Evolutionary conservation across 768 basidiomycete genomes (phyloP), one percentile per base, ranked within the genome.

Genomic region (Cyclocybe aegerita): DNA sequence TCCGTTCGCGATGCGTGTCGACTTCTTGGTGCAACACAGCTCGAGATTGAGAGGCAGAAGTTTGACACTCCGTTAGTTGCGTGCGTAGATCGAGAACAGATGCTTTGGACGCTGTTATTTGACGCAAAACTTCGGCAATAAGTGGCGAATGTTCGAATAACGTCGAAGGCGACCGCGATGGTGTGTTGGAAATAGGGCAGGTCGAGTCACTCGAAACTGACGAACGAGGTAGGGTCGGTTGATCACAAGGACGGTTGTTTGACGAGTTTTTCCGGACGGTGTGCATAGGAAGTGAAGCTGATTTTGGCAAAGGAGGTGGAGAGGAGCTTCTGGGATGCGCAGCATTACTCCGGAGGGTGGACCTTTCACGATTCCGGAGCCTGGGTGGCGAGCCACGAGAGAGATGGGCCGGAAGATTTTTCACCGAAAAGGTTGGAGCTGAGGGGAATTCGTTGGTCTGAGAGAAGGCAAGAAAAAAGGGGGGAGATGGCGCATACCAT

Each of bases 261-360:
- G 67, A 53, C 52, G 70, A 50, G 15, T 69, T 67, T 54, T 58
- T 66, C 12, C 81, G 79, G 14, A 79, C 77, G 9, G 85, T 72
- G 63, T 93, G 90, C 54, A 93, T 68, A 42, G 90, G 90, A 2
- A 93, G 68, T 9, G 87, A 86, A 11, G 78, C 90, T 4, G 90
- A 87, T 69, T 92, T 89, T 17, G 90, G 90, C 14, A 92, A 74
- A 33, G 90, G 91, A 1, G 91, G 91, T 0, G 91, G 90, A 0
- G 87, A 83, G n/a, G 79, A 80, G 62, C 80, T 88, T 49, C 88
- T 81, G 23, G 72, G 68, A 16, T 77, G 64, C n/a, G 60, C 46
- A 15, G 60, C 54, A 36, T 57, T 58, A 38, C 70, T 64, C 41
- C 72, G 71, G 50, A 76, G 78, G 47, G 71, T 65, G n/a, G 76